A percentile compares a stretch with the other conserved stretches of the same genome.
These are phyloP conservation scores for Torulaspora franciscae DNA, from an alignment of 805 yeast species.

Conservation along the genomic window DNA sequence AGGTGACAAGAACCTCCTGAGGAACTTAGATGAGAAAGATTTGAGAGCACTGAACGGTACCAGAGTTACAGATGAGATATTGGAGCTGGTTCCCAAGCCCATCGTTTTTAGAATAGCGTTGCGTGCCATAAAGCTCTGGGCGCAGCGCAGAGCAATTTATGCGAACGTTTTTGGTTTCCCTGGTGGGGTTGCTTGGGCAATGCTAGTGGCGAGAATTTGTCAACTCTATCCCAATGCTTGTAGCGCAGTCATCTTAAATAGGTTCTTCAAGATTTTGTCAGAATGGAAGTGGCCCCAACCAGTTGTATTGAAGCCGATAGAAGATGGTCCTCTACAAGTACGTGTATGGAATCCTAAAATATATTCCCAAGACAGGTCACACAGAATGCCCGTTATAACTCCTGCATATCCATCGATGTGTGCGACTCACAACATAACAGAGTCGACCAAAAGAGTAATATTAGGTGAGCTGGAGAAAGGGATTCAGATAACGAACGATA, in stretches of 20 bases:
- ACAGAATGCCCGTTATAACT: conserved; percentile 95
- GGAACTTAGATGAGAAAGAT: conserved; percentile 88
- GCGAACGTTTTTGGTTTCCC: conserved; percentile 96
- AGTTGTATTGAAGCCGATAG: conserved; percentile 83
- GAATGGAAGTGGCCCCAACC: conserved; percentile 99
- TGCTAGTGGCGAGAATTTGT: conserved; percentile 96
- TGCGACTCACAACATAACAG: conserved; percentile 93
- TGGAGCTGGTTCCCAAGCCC: conserved; percentile 85
- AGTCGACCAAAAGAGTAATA: conserved; percentile 80
- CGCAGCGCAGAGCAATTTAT: conserved; percentile 88
- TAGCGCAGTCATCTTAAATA: conserved; percentile 82
- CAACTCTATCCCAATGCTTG: conserved; percentile 96
- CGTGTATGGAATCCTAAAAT: conserved; percentile 95
- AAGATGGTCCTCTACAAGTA: conserved; percentile 95
- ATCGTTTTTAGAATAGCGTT: conserved; percentile 89
- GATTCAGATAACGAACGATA: conserved; percentile 60
- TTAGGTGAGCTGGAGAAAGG: conserved; percentile 78
- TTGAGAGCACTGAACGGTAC: conserved; percentile 90
- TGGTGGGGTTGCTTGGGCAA: conserved; percentile 99
- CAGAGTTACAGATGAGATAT: conserved; percentile 91
- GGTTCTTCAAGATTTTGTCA: conserved; percentile 78
- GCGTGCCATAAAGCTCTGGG: conserved; percentile 94
- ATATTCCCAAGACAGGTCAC: conserved; percentile 83
- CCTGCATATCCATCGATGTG: conserved; percentile 95
- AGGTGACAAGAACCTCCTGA: conserved; percentile 76